Percentiles rank a stretch among this genome's conserved stretches.
Evolutionary conservation across 257 asterid species (phyloP).

Genomic region (Ehretia macrophylla): DNA sequence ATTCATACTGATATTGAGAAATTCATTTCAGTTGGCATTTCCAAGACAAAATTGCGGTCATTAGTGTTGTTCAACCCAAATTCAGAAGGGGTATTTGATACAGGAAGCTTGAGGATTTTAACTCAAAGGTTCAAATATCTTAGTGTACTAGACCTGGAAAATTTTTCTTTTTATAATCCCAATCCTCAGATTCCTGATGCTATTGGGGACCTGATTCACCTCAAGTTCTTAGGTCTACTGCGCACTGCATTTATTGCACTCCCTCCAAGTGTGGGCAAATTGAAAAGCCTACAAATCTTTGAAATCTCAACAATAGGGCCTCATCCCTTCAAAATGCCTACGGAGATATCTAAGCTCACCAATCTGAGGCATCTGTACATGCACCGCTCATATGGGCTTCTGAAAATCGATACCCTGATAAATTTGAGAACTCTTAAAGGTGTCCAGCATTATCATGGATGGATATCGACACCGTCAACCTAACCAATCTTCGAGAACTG

Average conservation of each 20-base stretch:
- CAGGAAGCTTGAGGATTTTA: neutral
- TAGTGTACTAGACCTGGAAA: no score
- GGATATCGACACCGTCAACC: neutral
- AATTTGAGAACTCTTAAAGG: no score
- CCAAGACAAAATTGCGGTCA: neutral
- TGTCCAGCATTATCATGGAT: conserved; percentile 3
- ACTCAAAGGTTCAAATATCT: neutral
- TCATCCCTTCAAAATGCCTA: conserved; percentile 1
- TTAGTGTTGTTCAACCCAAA: neutral
- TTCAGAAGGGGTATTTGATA: neutral
- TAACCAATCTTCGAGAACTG: conserved; percentile 7
- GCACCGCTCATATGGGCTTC: neutral
- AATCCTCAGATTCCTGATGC: no score
- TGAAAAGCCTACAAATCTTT: neutral
- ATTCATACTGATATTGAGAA: neutral
- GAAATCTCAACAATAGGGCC: neutral
- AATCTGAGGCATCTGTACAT: conserved; percentile 1
- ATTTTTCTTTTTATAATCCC: neutral
- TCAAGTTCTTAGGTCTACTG: conserved; percentile 4
- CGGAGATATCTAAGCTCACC: neutral
- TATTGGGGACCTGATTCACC: neutral
- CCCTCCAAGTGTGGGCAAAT: conserved; percentile 5
- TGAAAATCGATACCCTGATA: conserved; percentile 1
- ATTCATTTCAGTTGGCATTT: conserved; percentile 10
- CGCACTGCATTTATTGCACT: neutral